These are phyloP conservation scores for Clavispora phyllophila DNA, from an alignment of 805 yeast species.

Conservation along the genomic window DNA sequence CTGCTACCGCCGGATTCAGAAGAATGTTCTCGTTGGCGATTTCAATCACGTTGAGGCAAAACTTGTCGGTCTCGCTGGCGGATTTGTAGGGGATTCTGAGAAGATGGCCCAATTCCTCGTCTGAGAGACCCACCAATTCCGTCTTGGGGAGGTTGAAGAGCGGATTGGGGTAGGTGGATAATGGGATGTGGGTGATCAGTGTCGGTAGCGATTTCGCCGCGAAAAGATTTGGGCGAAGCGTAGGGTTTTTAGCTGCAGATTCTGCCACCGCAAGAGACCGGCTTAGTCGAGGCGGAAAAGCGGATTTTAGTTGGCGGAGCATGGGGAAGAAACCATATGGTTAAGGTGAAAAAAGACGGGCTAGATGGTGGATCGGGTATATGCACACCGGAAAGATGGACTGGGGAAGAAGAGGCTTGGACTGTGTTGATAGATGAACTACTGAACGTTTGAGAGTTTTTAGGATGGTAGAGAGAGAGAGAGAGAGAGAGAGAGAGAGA, in stretches of 20 bases:
- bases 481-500: background rate
- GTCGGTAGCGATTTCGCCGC: conserved; percentile 1
- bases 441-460: too few species aligned
- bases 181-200: conserved; percentile 11
- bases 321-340: background rate
- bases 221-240: conserved; percentile 4
- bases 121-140: conserved; percentile 20
- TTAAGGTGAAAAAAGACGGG: background rate
- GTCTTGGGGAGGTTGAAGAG: conserved; percentile 23
- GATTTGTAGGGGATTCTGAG: conserved; percentile 19
- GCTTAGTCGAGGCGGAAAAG: background rate
- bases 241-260: background rate
- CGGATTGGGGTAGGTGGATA: conserved; percentile 30
- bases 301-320: background rate
- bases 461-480: background rate
- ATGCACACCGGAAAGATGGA: background rate
- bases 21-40: conserved; percentile 27
- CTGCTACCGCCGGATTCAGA: conserved; percentile 20
- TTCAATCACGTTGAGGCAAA: conserved; percentile 26
- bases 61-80: conserved; percentile 21
- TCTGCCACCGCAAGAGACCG: background rate
- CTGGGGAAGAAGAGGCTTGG: background rate
- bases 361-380: background rate
- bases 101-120: conserved; percentile 23
- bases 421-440: background rate